A percentile compares a stretch with the other conserved stretches of the same genome.
Evolutionary conservation across 2,329 filamentous ascomycete species (phyloP).

Genomic region (Tolypocladium pustulatum): DNA sequence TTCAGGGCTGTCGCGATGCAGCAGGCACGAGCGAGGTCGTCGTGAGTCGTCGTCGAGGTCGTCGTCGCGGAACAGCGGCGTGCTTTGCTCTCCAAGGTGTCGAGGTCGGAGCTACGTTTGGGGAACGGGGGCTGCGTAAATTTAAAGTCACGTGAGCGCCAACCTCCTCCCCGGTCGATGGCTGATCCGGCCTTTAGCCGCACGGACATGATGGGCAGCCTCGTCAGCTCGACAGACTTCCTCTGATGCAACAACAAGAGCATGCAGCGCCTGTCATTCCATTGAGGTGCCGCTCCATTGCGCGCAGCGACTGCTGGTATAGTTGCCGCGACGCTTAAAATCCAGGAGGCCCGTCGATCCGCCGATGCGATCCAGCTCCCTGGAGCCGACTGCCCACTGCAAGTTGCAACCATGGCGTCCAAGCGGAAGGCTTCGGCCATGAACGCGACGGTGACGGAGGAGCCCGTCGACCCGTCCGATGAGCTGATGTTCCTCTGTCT

Average conservation of each 20-base stretch:
- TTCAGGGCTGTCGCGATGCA: conserved; percentile 3
- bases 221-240: background rate
- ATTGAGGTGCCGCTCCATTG: background rate
- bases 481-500: conserved; percentile 91
- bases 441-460: conserved; percentile 56
- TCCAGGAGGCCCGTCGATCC: background rate
- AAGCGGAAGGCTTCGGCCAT: conserved; percentile 82
- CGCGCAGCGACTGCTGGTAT: background rate
- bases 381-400: background rate
- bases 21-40: conserved; percentile 12
- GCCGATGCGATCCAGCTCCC: background rate
- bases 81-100: conserved; percentile 14
- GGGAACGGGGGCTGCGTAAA: conserved; percentile 23
- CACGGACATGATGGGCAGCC: background rate
- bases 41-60: conserved; percentile 6
- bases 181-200: background rate
- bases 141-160: conserved; percentile 32
- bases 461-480: conserved; percentile 85
- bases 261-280: background rate
- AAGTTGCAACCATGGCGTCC: conserved; percentile 58
- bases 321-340: background rate
- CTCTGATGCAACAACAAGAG: background rate
- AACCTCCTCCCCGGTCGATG: conserved; percentile 2
- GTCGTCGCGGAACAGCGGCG: conserved; percentile 12
- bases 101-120: conserved; percentile 19